Conservation (phyloP, 805 yeast species). For the Teunomyces tritomae region DNA sequence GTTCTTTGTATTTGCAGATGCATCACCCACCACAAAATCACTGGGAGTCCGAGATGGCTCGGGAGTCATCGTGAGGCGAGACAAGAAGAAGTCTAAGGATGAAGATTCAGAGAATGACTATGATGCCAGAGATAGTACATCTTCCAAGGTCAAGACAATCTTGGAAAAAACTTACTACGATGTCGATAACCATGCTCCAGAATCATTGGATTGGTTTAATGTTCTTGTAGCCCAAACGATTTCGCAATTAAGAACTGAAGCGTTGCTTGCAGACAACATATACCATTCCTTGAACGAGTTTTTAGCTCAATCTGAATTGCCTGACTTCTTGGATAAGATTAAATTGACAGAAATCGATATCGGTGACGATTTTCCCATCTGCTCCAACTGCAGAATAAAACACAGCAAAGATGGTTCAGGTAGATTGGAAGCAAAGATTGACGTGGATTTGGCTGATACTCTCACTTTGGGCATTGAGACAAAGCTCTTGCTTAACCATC, state of each 20-base stretch:
- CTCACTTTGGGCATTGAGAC: conserved; percentile 85
- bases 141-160: conserved; percentile 41
- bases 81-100: conserved; percentile 20
- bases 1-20: conserved; percentile 75
- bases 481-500: conserved; percentile 71
- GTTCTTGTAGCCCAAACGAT: conserved; percentile 90
- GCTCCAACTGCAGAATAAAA: conserved; percentile 84
- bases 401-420: conserved; percentile 54
- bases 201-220: conserved; percentile 95
- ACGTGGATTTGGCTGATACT: conserved; percentile 85
- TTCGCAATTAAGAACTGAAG: conserved; percentile 85
- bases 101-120: conserved; percentile 2
- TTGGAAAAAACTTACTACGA: conserved; percentile 91
- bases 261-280: conserved; percentile 78
- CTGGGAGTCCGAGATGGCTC: conserved; percentile 25
- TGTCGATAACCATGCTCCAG: conserved; percentile 82
- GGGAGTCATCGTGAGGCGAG: conserved; percentile 33
- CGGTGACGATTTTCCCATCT: conserved; percentile 93
- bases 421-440: conserved; percentile 79
- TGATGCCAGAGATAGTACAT: conserved; percentile 9
- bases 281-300: conserved; percentile 73
- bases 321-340: conserved; percentile 77
- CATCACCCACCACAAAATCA: conserved; percentile 40
- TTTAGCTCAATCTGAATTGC: conserved; percentile 59
- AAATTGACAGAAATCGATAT: conserved; percentile 83